phyloP scores from a whole-genome alignment of 1,139 yeast species.

The Groenewaldozyma auringiensis region DNA sequence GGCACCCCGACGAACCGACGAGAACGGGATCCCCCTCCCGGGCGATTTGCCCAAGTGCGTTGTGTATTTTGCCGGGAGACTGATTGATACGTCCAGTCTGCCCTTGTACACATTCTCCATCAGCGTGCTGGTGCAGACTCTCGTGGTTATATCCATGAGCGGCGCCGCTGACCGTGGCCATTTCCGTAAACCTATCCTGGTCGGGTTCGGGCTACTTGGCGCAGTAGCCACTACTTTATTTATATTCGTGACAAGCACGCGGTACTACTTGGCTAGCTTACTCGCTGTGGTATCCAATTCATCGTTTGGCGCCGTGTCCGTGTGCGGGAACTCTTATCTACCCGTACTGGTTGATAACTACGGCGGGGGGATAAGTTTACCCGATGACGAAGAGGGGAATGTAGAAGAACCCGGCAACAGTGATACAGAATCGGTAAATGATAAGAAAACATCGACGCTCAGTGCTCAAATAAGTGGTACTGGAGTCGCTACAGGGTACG shows the following conservation, averaged over 20 bases:
- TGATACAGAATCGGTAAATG: neutral
- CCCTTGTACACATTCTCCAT: constrained; percentile 62
- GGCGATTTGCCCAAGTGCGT: constrained; percentile 32
- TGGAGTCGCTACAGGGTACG: constrained; percentile 61
- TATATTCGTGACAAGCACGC: constrained; percentile 36
- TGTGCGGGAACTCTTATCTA: constrained; percentile 64
- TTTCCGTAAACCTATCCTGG: constrained; percentile 44
- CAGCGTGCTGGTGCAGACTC: constrained; percentile 55
- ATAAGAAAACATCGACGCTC: constrained; percentile 17
- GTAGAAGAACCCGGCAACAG: neutral
- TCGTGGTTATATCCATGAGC: constrained; percentile 57
- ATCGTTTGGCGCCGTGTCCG: constrained; percentile 66
- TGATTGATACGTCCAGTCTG: constrained; percentile 58
- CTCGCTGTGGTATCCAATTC: constrained; percentile 54
- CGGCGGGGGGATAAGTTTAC: constrained; percentile 1
- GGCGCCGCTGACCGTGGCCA: constrained; percentile 56
- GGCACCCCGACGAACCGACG: constrained; percentile 25
- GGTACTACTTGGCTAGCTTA: constrained; percentile 48
- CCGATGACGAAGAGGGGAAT: constrained; percentile 3
- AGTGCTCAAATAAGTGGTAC: constrained; percentile 46
- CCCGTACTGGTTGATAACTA: constrained; percentile 46
- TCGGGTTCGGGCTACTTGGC: constrained; percentile 51
- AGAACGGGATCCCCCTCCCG: constrained; percentile 19
- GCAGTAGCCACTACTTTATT: constrained; percentile 43
- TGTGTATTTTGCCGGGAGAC: constrained; percentile 41